A percentile compares a stretch with the other conserved stretches of the same genome.
Conservation (phyloP, 345 rosid genomes). For the Eucalyptus cloeziana region DNA sequence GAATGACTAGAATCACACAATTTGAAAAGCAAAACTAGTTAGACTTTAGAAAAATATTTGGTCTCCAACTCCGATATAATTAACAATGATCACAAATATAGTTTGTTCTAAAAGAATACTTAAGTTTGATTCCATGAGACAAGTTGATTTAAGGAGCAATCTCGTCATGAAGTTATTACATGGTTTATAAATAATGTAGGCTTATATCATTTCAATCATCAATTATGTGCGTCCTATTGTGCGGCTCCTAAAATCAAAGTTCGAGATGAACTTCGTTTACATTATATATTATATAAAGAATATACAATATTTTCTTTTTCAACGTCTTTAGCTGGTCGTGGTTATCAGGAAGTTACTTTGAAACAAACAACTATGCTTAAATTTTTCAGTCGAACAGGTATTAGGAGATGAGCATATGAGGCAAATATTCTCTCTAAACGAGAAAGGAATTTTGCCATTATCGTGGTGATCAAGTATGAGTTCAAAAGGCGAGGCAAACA, state of each 20-base stretch:
- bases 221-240: accelerated
- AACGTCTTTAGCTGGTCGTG: not conserved
- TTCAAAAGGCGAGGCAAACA: not conserved
- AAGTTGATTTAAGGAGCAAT: not conserved
- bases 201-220: not conserved
- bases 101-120: not conserved
- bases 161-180: not conserved
- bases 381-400: not conserved
- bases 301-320: not conserved
- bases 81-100: not conserved
- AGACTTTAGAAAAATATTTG: not conserved
- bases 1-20: not conserved
- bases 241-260: not conserved
- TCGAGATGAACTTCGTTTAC: not conserved
- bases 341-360: not conserved
- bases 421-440: not conserved
- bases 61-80: accelerated
- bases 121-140: not conserved
- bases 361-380: not conserved
- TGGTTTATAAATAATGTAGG: accelerated
- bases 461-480: not conserved
- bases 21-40: not conserved
- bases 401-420: not conserved
- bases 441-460: not conserved
- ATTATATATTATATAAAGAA: not conserved